Percentiles rank a stretch among this genome's conserved stretches.
These are phyloP conservation scores for Hyaloscypha bicolor DNA, from an alignment of 495 filamentous ascomycete species.

Conservation along the genomic window DNA sequence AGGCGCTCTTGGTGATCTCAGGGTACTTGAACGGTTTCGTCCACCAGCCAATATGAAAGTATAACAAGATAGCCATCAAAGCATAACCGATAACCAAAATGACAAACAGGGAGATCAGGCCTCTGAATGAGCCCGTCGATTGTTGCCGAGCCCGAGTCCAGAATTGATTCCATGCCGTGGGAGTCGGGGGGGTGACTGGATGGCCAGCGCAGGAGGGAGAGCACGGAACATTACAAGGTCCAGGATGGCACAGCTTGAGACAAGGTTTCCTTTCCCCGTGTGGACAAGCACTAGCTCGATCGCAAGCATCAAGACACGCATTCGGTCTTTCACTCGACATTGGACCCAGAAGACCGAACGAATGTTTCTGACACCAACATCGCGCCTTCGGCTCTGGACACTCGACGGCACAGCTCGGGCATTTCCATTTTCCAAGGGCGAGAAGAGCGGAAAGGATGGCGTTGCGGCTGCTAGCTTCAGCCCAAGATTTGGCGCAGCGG, in stretches of 20 bases:
- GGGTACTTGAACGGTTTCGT: slow-evolving; percentile 12
- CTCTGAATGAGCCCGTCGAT: neutral
- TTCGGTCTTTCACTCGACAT: neutral
- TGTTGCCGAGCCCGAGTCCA: neutral
- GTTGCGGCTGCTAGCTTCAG: neutral
- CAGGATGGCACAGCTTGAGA: slow-evolving; percentile 13
- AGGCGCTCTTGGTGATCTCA: neutral
- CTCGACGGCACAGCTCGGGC: slow-evolving; percentile 5
- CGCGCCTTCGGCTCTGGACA: neutral
- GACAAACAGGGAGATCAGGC: neutral
- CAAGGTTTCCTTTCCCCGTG: slow-evolving; percentile 1
- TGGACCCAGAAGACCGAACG: neutral
- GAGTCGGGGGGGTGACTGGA: neutral
- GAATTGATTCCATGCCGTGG: neutral
- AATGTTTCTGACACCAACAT: slow-evolving; percentile 1
- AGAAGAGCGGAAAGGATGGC: neutral
- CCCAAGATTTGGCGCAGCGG: slow-evolving; percentile 17
- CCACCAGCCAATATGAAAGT: slow-evolving; percentile 12
- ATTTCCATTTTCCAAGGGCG: slow-evolving; percentile 11
- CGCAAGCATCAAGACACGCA: slow-evolving; percentile 5
- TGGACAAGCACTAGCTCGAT: neutral
- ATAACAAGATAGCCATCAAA: neutral
- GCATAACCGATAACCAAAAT: neutral
- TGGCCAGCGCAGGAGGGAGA: neutral
- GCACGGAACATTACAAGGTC: slow-evolving; percentile 15